phyloP scores from a whole-genome alignment of 2,329 filamentous ascomycete genomes.

The Cercospora berteroae region DNA sequence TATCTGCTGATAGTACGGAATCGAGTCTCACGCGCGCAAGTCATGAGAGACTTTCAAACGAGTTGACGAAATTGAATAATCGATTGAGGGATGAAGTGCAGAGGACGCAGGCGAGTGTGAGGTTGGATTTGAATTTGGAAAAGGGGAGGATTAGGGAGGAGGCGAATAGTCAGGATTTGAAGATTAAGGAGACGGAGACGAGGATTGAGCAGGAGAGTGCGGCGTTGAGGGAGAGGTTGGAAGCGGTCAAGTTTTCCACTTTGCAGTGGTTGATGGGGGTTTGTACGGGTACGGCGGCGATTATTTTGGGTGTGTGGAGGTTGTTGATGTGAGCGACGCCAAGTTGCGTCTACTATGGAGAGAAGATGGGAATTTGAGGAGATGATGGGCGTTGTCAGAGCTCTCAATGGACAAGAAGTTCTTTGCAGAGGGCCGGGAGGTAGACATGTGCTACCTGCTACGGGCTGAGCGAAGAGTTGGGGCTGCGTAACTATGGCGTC shows the following conservation, averaged over 20 bases:
- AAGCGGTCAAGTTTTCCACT: conserved; percentile 97
- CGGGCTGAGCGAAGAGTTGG: no score
- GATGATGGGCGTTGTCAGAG: no score
- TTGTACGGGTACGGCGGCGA: conserved; percentile 63
- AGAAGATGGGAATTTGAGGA: no score
- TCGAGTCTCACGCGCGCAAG: conserved; percentile 81
- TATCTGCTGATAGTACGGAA: conserved; percentile 89
- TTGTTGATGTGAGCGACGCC: conserved; percentile 64
- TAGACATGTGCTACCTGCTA: no score
- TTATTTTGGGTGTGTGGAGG: conserved; percentile 67
- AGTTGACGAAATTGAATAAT: conserved; percentile 89
- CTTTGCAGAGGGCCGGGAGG: no score
- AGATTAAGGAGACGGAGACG: conserved; percentile 98
- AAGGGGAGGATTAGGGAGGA: conserved; percentile 96
- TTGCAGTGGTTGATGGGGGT: conserved; percentile 94
- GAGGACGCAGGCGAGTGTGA: conserved; percentile 86
- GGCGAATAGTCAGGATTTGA: conserved; percentile 92
- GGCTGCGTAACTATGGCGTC: no score
- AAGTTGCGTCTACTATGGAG: no score
- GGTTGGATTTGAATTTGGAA: conserved; percentile 90
- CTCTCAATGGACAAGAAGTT: no score
- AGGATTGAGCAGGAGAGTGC: conserved; percentile 98
- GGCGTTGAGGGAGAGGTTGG: conserved; percentile 82
- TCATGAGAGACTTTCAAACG: conserved; percentile 89
- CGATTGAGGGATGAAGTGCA: conserved; percentile 90